Evolutionary conservation across 345 rosid species (phyloP).

Genomic region (Eucalyptus pauciflora): DNA sequence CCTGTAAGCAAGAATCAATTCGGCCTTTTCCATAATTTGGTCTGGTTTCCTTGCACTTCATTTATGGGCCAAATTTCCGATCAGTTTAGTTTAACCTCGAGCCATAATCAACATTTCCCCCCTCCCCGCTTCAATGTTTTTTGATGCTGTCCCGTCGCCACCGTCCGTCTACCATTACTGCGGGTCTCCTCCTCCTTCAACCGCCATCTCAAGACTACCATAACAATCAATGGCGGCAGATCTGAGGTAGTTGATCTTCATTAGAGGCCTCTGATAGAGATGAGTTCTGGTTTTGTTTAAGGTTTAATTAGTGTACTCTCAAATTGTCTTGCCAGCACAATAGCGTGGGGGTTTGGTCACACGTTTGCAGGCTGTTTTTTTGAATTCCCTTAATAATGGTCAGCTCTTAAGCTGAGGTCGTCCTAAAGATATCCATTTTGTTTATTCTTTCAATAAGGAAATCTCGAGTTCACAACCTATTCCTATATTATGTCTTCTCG

Average conservation of each 20-base stretch:
- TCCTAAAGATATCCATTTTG: neutral
- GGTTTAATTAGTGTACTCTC: neutral
- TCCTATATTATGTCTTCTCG: neutral
- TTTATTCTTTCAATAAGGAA: neutral
- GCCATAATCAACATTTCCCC: neutral
- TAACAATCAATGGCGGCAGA: neutral
- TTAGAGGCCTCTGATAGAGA: neutral
- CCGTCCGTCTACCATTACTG: neutral
- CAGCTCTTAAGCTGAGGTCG: neutral
- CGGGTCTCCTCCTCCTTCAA: neutral
- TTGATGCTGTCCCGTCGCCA: neutral
- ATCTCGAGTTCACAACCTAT: neutral
- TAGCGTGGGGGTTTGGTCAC: neutral
- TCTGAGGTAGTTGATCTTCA: neutral
- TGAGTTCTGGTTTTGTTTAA: neutral
- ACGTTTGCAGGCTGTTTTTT: neutral
- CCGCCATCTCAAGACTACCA: neutral
- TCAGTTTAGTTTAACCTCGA: neutral
- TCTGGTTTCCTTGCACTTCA: neutral
- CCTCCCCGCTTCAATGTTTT: neutral
- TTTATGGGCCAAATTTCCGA: neutral
- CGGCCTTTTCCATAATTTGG: neutral
- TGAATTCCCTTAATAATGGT: neutral
- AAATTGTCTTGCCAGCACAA: neutral
- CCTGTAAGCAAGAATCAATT: neutral